Base-by-base conservation (phyloP, 768 basidiomycete genomes). In the Amanita pseudoporphyria region DNA sequence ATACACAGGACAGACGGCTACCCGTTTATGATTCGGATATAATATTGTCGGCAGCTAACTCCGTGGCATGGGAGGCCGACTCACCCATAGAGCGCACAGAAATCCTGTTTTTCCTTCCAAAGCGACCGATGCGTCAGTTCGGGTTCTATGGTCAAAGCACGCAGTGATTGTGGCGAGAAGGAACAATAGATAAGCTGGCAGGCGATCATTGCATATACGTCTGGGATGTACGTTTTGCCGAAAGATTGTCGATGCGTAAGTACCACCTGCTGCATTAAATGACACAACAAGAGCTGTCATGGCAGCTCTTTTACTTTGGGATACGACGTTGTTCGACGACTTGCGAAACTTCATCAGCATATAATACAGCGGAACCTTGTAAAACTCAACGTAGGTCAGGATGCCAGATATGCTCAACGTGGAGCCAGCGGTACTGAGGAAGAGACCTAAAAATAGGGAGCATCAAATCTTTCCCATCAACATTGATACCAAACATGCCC, bases 321-420 rank as follows among this genome's bases (percentile, higher is more conserved):
- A 71, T 51, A 71, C 60, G 21, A 73, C 61, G 55, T 77, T 78
- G 57, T 77, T 77, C 19, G 74, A 67, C 3, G 72, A 67, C 74
- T 78, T 52, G 6, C 40, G 37, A 45, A 33, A 19, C 39, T 51
- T 42, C 37, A 42, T 41, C 51, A 7, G 5, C 18, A 16, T 10
- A 2, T 26, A 38, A 12, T 32, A 48, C 32, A 14, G 7, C 9
- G 12, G 32, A 19, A 9, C 13, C 6, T 38, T 46, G 26, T 47
- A 40, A 62, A 40, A 62, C 74, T 53, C 55, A n/a, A 75, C 74
- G 60, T 76, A 77, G 47, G 74, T 72, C 26, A 77, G 60, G 31
- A 77, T 71, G 4, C 70, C 72, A 35, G 74, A 68, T 37, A 75
- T 70, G 50, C 67, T 67, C 2, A 73, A 71, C 30, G 65, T 64